Conservation (phyloP, 805 yeast genomes). For the Candida adriatica region DNA sequence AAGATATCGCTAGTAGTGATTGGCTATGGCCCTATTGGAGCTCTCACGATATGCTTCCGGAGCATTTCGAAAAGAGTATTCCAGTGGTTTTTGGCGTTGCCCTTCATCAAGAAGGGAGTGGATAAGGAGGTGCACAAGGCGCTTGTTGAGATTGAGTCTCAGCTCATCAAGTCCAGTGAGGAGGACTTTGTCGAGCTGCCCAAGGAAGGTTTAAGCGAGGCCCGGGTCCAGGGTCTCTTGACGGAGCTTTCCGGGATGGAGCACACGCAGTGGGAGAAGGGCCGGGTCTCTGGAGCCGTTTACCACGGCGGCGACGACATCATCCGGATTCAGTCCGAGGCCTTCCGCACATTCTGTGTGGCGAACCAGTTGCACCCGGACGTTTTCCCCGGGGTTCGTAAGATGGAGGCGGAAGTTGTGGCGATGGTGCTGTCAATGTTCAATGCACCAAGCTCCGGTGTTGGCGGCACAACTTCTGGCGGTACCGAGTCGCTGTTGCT, state of each 20-base stretch:
- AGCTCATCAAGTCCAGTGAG: slow-evolving; percentile 51
- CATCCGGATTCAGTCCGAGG: slow-evolving; percentile 64
- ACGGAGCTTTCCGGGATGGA: slow-evolving; percentile 42
- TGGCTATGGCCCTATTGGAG: slow-evolving; percentile 37
- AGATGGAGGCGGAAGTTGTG: slow-evolving; percentile 94
- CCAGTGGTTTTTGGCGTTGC: slow-evolving; percentile 34
- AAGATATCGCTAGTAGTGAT: slow-evolving; percentile 14
- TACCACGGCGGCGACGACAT: slow-evolving; percentile 91
- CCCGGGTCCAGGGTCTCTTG: slow-evolving; percentile 43
- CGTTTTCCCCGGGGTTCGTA: slow-evolving; percentile 91
- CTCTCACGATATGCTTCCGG: slow-evolving; percentile 8
- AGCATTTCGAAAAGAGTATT: slow-evolving; percentile 22
- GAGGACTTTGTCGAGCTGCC: slow-evolving; percentile 51
- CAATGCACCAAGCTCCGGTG: slow-evolving; percentile 65
- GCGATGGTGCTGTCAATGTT: slow-evolving; percentile 79
- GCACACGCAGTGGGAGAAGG: slow-evolving; percentile 77
- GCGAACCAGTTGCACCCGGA: slow-evolving; percentile 97
- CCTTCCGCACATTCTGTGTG: slow-evolving; percentile 71
- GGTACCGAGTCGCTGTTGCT: slow-evolving; percentile 90
- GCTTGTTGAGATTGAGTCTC: slow-evolving; percentile 42
- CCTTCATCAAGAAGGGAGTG: slow-evolving; percentile 49
- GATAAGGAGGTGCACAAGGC: slow-evolving; percentile 50
- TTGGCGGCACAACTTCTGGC: slow-evolving; percentile 87
- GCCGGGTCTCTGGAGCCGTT: slow-evolving; percentile 90
- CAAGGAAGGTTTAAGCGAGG: slow-evolving; percentile 42